phyloP scores from a whole-genome alignment of 73 alveolate species.

The Paraurostyla sp. region DNA sequence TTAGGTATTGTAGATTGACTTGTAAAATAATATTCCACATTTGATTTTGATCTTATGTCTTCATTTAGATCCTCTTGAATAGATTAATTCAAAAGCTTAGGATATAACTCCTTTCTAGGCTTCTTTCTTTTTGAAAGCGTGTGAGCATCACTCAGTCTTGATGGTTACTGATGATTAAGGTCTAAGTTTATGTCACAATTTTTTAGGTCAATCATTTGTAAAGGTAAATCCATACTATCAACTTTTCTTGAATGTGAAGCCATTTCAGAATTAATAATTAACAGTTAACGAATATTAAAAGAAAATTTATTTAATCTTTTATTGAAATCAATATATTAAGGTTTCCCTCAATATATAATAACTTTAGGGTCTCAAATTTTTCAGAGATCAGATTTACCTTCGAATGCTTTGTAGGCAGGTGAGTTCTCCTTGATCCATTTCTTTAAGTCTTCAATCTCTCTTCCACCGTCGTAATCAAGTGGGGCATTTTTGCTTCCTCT shows the following conservation, averaged over 20 bases:
- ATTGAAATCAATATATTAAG: neutral
- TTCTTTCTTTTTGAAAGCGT: neutral
- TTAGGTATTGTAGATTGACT: too few relatives aligned
- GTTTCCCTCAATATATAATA: neutral
- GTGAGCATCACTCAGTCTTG: neutral
- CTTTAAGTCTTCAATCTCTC: slow-evolving; percentile 62
- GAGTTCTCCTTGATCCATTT: slow-evolving; percentile 64
- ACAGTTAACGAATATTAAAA: neutral
- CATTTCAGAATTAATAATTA: too few relatives aligned
- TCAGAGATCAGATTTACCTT: slow-evolving; percentile 44
- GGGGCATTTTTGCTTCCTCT: slow-evolving; percentile 76
- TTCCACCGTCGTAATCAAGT: slow-evolving; percentile 79
- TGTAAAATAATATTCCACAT: too few relatives aligned
- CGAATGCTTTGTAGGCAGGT: slow-evolving; percentile 52
- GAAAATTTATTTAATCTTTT: neutral
- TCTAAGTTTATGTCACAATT: neutral
- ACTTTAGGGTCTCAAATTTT: neutral
- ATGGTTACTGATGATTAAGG: neutral
- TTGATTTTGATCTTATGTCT: too few relatives aligned
- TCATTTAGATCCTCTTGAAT: neutral
- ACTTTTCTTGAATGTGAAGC: neutral
- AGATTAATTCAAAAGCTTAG: neutral
- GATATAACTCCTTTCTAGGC: neutral
- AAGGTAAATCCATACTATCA: neutral
- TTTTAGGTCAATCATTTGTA: neutral